phyloP scores from a whole-genome alignment of 768 basidiomycete genomes.

The Kwoniella bestiolae region DNA sequence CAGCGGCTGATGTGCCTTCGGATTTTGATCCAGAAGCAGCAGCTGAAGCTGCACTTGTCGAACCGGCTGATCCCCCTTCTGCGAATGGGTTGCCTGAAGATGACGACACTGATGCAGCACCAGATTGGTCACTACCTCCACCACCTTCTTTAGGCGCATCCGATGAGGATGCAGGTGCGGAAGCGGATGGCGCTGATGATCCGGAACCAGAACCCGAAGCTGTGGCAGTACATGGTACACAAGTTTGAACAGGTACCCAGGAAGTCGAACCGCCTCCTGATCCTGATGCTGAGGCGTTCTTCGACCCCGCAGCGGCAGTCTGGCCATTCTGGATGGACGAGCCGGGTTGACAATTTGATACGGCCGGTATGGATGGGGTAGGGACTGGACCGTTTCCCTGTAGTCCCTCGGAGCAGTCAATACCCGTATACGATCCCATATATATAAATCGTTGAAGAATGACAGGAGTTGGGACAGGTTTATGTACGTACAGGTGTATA shows the following conservation, averaged over 20 bases:
- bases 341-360: slow-evolving; percentile 31
- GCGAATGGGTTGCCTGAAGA: background rate
- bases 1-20: background rate
- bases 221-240: slow-evolving; percentile 32
- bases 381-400: slow-evolving; percentile 18
- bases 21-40: slow-evolving; percentile 6
- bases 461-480: too few relatives aligned
- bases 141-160: background rate
- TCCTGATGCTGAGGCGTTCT: background rate
- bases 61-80: background rate
- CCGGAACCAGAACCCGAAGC: background rate
- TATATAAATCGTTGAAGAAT: too few relatives aligned
- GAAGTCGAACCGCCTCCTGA: slow-evolving; percentile 13
- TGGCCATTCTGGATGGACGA: slow-evolving; percentile 39
- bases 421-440: too few relatives aligned
- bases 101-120: background rate
- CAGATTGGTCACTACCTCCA: too few relatives aligned
- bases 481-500: slow-evolving; percentile 25
- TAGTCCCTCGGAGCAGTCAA: slow-evolving; percentile 2
- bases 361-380: slow-evolving; percentile 25
- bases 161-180: background rate
- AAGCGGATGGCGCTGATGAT: background rate
- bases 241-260: slow-evolving; percentile 31
- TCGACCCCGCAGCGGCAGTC: slow-evolving; percentile 19
- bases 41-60: background rate